Conservation (phyloP, 2,329 filamentous ascomycete genomes). For the Lithohypha guttulata region DNA sequence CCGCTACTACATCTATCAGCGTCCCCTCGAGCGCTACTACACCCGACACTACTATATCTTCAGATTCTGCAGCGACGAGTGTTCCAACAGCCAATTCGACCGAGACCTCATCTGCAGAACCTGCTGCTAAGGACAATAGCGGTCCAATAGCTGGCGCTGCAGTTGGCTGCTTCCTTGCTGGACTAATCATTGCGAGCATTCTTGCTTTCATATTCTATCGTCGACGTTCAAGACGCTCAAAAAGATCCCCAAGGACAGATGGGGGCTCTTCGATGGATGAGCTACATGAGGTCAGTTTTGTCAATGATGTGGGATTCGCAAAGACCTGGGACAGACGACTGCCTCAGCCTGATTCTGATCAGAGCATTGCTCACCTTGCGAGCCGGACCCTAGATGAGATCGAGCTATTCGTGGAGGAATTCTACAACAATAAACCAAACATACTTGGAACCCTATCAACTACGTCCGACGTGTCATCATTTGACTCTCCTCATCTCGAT, state of each 20-base stretch:
- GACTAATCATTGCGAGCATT: constrained; percentile 15
- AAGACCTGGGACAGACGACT: constrained; percentile 14
- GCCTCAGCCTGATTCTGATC: constrained; percentile 25
- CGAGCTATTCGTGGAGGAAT: constrained; percentile 28
- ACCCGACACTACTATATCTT: too few species aligned
- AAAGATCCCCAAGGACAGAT: constrained; percentile 1
- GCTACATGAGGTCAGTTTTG: neutral
- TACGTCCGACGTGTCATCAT: neutral
- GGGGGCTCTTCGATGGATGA: neutral
- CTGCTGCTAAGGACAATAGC: constrained; percentile 4
- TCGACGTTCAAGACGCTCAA: constrained; percentile 20
- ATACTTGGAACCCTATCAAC: neutral
- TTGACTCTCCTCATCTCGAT: constrained; percentile 4
- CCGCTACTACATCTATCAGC: too few species aligned
- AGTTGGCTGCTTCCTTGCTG: constrained; percentile 22
- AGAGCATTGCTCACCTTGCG: constrained; percentile 20
- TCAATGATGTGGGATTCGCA: neutral
- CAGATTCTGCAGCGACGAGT: neutral
- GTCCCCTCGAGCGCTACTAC: too few species aligned
- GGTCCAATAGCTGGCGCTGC: constrained; percentile 23
- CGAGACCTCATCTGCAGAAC: neutral
- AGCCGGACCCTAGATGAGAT: constrained; percentile 25
- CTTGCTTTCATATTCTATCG: constrained; percentile 9
- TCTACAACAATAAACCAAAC: constrained; percentile 19
- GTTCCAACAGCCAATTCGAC: constrained; percentile 10